Percentiles rank a stretch among this genome's conserved stretches.
These are phyloP conservation scores for Malassezia equina DNA, from an alignment of 1,284 basidiomycete genomes.

Conservation along the genomic window DNA sequence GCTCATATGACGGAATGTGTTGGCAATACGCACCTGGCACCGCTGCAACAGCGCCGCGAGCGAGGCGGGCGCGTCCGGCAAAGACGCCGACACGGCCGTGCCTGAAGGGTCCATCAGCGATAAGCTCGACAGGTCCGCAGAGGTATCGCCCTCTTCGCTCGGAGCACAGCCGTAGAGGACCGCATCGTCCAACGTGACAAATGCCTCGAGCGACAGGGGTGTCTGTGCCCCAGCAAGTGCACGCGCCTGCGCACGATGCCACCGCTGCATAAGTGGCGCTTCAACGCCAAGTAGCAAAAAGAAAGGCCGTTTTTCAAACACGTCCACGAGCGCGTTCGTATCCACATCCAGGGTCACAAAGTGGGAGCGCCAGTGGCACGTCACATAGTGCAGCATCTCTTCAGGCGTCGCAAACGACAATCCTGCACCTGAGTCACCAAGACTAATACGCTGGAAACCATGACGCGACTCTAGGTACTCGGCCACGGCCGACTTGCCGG, in stretches of 20 bases:
- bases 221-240: background rate
- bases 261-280: constrained; percentile 59
- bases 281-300: constrained; percentile 79
- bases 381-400: constrained; percentile 65
- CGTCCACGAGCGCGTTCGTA: constrained; percentile 55
- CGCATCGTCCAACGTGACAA: constrained; percentile 34
- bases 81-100: constrained; percentile 12
- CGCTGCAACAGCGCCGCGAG: constrained; percentile 20
- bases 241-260: constrained; percentile 18
- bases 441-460: constrained; percentile 50
- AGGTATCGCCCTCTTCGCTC: background rate
- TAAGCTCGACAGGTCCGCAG: constrained; percentile 5
- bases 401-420: constrained; percentile 15
- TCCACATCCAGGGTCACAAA: constrained; percentile 71
- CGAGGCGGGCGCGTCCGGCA: constrained; percentile 4
- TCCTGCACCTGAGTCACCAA: background rate
- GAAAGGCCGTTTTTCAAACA: constrained; percentile 77
- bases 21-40: constrained; percentile 61
- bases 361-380: constrained; percentile 66
- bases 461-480: constrained; percentile 58
- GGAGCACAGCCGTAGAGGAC: constrained; percentile 20
- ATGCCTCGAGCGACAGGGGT: constrained; percentile 27
- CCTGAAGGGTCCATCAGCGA: constrained; percentile 3
- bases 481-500: constrained; percentile 70
- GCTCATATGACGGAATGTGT: constrained; percentile 57